Evolutionary conservation across 805 yeast genomes (phyloP), one percentile per base, ranked within the genome.

Genomic region (Metschnikowia cubensis): DNA sequence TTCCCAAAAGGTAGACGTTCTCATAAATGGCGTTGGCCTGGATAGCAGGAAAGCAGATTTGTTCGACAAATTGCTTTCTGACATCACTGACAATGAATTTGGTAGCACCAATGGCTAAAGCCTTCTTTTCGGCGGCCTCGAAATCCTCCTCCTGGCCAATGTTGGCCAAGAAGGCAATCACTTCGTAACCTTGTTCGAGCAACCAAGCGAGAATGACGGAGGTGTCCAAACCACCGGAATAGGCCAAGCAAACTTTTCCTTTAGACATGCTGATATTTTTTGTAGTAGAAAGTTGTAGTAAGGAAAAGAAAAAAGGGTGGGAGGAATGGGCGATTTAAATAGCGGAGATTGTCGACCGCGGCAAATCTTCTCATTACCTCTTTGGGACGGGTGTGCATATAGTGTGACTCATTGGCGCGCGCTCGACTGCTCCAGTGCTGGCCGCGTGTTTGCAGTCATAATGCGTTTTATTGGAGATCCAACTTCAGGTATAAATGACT

Each of bases 101-200:
- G 64, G 96, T 81, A 51, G 99, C 99, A 75, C 99, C 99, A 63
- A 94, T 89, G 63, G 91, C 89, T 62, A 92, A 77, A 18, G 99
- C 99, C 77, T 94, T 94, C 70, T 82, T 90, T 70, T 89, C 88
- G 55, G 99, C 99, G 53, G 92, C 98, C 53, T 84, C 97, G 63
- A 94, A 94, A 74, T 94, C 99, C 79, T 94, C 99, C 78, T 94
- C 99, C 79, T 94, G 99, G 63, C 99, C 99, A 63, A 94, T 91
- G 75, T 94, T 86, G 67, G 99, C 99, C 85, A 94, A 83, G 79
- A 94, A 94, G 50, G 97, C 97, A 67, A 94, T 85, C 52, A 94
- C 99, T 75, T 94, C 99, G 74, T 92, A 94, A 56, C 97, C 99
- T 76, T 94, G 82, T 72, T 94, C 99, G 59, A 94, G 80, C 70